These are phyloP conservation scores for Diaporthe longicolla DNA, from an alignment of 2,329 filamentous ascomycete species.

Conservation along the genomic window DNA sequence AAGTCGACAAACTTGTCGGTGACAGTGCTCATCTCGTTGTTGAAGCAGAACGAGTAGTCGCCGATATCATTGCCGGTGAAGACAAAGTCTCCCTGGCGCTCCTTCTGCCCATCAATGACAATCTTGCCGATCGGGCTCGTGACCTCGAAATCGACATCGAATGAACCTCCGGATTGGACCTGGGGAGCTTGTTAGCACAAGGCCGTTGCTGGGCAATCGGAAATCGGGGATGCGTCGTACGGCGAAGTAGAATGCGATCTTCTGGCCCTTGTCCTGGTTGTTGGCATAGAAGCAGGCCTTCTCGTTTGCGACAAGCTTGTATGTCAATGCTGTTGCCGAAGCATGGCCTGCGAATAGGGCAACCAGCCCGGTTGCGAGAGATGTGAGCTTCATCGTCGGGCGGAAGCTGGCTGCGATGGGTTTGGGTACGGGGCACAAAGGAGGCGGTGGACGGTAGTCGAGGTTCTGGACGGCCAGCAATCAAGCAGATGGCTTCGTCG, in stretches of 20 bases:
- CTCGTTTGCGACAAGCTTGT: conserved; percentile 91
- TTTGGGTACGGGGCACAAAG: conserved; percentile 47
- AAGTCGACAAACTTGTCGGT: conserved; percentile 98
- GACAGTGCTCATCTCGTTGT: conserved; percentile 98
- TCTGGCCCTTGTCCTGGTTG: conserved; percentile 83
- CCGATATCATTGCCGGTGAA: conserved; percentile 91
- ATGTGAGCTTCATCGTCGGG: conserved; percentile 75
- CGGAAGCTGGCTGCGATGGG: conserved; percentile 52
- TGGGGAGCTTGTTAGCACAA: conserved; percentile 54
- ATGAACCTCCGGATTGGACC: conserved; percentile 98
- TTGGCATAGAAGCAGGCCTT: conserved; percentile 94
- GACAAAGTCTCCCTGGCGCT: conserved; percentile 96
- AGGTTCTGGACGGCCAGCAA: conserved; percentile 20
- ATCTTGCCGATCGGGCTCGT: conserved; percentile 84
- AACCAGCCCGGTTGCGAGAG: conserved; percentile 76
- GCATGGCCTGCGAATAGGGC: conserved; percentile 79
- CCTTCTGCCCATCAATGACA: conserved; percentile 89
- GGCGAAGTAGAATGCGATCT: conserved; percentile 98
- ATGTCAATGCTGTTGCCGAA: conserved; percentile 92
- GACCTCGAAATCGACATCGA: conserved; percentile 95
- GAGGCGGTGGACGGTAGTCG: not conserved
- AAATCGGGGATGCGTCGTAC: conserved; percentile 66
- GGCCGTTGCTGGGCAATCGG: not conserved
- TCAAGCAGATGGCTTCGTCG: conserved; percentile 37
- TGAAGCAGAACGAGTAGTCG: conserved; percentile 98